Conservation (phyloP, 2,329 filamentous ascomycete genomes). For the Polytolypa hystricis region DNA sequence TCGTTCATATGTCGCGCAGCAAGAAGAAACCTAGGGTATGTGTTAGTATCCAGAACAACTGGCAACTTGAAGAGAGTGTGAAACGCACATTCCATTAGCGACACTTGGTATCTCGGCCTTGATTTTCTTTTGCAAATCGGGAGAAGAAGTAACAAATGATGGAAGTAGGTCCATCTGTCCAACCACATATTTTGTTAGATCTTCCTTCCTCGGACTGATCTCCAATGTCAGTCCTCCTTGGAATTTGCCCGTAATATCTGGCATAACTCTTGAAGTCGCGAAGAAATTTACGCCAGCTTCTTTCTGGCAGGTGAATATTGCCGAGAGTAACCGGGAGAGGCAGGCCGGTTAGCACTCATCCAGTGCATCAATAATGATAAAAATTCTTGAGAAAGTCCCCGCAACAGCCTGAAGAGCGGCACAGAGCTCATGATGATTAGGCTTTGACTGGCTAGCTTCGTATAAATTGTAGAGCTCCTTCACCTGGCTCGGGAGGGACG, state of each 20-base stretch:
- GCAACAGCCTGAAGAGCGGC: background rate
- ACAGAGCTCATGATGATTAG: conserved; percentile 6
- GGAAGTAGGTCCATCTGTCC: conserved; percentile 4
- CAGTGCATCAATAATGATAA: conserved; percentile 11
- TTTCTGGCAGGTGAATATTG: conserved; percentile 1
- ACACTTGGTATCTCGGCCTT: conserved; percentile 8
- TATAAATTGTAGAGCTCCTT: conserved; percentile 7
- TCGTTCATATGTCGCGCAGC: conserved; percentile 15
- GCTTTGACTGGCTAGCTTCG: background rate
- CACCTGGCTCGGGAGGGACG: conserved; percentile 3
- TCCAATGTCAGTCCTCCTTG: background rate
- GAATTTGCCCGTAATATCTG: background rate
- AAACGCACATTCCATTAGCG: conserved; percentile 15
- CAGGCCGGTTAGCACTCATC: conserved; percentile 8
- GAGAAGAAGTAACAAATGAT: conserved; percentile 4
- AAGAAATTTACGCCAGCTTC: background rate
- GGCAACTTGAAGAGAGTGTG: too few species aligned
- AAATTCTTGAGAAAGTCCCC: conserved; percentile 2
- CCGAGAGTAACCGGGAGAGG: background rate
- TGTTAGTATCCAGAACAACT: too few species aligned
- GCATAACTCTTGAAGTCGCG: conserved; percentile 1
- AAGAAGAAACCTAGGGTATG: conserved; percentile 18
- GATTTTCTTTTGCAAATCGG: conserved; percentile 9
- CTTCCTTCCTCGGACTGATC: conserved; percentile 1
- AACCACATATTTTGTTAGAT: conserved; percentile 7